Evolutionary conservation across 225 moss, liverwort and hornwort genomes (phyloP).

Genomic region (Bryoerythrophyllum caledonicum): DNA sequence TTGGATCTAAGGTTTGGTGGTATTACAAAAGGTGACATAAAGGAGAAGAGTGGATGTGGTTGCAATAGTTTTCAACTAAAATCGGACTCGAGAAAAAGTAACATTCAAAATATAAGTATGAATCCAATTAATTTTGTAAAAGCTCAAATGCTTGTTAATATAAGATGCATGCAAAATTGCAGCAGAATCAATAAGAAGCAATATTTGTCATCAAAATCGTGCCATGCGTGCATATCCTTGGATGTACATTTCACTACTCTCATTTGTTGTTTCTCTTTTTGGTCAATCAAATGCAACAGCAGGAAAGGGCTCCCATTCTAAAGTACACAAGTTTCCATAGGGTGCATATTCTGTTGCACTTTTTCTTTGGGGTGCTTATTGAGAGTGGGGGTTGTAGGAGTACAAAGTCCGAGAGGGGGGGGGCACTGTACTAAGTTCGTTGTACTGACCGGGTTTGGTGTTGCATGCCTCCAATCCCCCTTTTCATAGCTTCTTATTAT

Average conservation of each 20-base stretch:
- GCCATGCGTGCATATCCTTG: not conserved
- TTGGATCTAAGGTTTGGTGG: too few relatives aligned
- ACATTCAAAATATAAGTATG: too few relatives aligned
- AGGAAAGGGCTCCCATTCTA: not conserved
- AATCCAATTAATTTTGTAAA: too few relatives aligned
- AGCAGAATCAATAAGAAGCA: too few relatives aligned
- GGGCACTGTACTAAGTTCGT: not conserved
- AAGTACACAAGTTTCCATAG: too few relatives aligned
- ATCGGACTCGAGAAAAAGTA: too few relatives aligned
- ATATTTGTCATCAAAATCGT: not conserved
- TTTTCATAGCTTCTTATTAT: not conserved
- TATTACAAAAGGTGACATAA: too few relatives aligned
- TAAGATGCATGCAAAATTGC: too few relatives aligned
- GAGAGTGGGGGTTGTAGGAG: not conserved
- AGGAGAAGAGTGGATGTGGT: too few relatives aligned
- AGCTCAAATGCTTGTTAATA: too few relatives aligned
- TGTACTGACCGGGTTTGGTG: not conserved
- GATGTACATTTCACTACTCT: not conserved
- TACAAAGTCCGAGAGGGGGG: not conserved
- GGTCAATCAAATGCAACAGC: not conserved
- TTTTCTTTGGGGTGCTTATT: not conserved
- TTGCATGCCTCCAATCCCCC: conserved; percentile 11
- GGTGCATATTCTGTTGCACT: not conserved
- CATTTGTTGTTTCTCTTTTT: not conserved
- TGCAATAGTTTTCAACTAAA: too few relatives aligned